Evolutionary conservation across 164 flowering plant species (phyloP).

Genomic region (Nelumbo lutea): DNA sequence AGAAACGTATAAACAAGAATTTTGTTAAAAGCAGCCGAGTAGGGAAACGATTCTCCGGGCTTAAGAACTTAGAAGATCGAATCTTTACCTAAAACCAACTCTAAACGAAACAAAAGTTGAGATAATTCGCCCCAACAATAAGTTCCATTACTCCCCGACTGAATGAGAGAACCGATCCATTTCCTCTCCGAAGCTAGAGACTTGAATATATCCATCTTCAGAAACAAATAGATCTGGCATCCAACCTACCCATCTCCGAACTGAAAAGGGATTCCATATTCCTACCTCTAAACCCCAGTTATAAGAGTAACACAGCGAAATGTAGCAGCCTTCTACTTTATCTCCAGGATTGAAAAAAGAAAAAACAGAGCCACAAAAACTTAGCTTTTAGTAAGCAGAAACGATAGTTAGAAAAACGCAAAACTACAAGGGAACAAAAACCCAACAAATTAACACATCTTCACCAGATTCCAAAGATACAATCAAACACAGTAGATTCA

Average conservation of each 20-base stretch:
- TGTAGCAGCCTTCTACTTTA: neutral
- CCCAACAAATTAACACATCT: neutral
- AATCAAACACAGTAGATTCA: conserved; percentile 4
- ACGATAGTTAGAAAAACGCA: neutral
- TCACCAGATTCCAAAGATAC: neutral
- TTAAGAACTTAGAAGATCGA: neutral
- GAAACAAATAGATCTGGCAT: conserved; percentile 1
- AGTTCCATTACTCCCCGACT: too few relatives aligned
- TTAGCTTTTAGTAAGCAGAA: neutral
- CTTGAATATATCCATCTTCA: neutral
- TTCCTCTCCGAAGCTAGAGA: neutral
- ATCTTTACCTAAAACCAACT: neutral
- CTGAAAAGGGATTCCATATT: neutral
- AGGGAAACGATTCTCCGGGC: neutral
- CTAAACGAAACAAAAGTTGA: too few relatives aligned
- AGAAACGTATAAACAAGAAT: neutral
- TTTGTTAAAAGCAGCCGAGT: neutral
- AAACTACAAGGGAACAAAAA: neutral
- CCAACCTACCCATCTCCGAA: neutral
- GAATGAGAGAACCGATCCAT: neutral
- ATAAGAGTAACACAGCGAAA: neutral
- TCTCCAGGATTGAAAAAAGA: conserved; percentile 4
- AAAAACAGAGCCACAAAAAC: conserved; percentile 12
- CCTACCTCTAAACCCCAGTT: neutral
- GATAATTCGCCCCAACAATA: too few relatives aligned